Conservation (phyloP, 495 filamentous ascomycete species). For the Melanomma pulvis-pyrius region DNA sequence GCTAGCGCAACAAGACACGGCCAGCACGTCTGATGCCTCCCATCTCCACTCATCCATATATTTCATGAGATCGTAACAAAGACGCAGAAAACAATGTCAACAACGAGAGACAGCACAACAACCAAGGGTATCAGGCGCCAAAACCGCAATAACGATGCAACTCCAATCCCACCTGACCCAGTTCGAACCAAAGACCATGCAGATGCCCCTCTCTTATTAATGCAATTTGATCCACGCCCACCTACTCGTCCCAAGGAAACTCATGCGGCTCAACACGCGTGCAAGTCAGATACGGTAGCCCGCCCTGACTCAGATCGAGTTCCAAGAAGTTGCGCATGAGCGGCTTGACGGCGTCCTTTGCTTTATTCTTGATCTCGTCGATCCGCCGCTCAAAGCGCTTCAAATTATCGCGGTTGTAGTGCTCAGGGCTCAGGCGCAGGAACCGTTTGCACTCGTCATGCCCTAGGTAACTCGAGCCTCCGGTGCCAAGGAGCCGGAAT, state of each 20-base stretch:
- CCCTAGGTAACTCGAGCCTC: slow-evolving; percentile 65
- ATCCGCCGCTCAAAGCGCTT: slow-evolving; percentile 80
- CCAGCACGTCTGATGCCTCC: background rate
- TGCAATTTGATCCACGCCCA: background rate
- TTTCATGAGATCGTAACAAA: background rate
- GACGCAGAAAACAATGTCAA: background rate
- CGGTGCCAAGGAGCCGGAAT: slow-evolving; percentile 69
- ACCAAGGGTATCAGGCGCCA: slow-evolving; percentile 28
- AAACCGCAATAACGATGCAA: slow-evolving; percentile 9
- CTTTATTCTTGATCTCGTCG: slow-evolving; percentile 82
- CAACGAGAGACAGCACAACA: slow-evolving; percentile 4
- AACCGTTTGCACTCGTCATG: slow-evolving; percentile 90
- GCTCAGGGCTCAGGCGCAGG: slow-evolving; percentile 70
- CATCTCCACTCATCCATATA: background rate
- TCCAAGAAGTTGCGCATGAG: slow-evolving; percentile 83
- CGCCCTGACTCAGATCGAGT: slow-evolving; percentile 60
- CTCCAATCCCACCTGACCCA: slow-evolving; percentile 6
- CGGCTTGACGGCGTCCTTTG: slow-evolving; percentile 79
- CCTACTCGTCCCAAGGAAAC: slow-evolving; percentile 68
- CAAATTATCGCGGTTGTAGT: slow-evolving; percentile 73
- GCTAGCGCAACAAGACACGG: no score
- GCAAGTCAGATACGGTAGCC: slow-evolving; percentile 77
- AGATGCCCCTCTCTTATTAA: background rate
- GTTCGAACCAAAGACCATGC: background rate
- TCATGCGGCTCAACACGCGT: slow-evolving; percentile 75